Evolutionary conservation across 1,284 basidiomycete species (phyloP).

Genomic region (Amylostereum areolatum): DNA sequence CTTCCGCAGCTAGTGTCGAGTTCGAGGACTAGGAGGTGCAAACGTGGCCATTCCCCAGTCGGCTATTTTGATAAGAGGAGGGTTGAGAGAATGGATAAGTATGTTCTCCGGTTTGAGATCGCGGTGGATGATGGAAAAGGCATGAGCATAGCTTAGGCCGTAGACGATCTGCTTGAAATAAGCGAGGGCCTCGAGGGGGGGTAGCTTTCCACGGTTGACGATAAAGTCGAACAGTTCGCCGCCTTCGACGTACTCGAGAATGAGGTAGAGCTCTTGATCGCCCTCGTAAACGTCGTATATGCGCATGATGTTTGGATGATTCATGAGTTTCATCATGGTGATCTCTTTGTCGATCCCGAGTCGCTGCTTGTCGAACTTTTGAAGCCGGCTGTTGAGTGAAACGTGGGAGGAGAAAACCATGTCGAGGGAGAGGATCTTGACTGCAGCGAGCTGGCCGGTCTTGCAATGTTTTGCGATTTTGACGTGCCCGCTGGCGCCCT

Average conservation of each 20-base stretch:
- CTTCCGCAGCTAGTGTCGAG: constrained; percentile 96
- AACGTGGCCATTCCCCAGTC: constrained; percentile 99
- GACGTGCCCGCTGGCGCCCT: constrained; percentile 92
- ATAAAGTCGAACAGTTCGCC: constrained; percentile 99
- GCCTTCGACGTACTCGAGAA: constrained; percentile 96
- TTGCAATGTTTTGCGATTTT: constrained; percentile 88
- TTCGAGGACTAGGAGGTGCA: constrained; percentile 70
- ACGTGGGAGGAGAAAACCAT: constrained; percentile 75
- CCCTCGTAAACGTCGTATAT: constrained; percentile 98
- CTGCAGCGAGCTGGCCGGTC: constrained; percentile 91
- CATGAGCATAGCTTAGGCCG: constrained; percentile 96
- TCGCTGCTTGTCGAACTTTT: constrained; percentile 83
- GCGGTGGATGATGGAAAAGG: constrained; percentile 98
- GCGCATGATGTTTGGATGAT: constrained; percentile 94
- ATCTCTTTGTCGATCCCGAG: constrained; percentile 96
- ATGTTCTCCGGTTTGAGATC: constrained; percentile 99
- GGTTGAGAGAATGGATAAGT: constrained; percentile 75
- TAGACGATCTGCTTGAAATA: constrained; percentile 98
- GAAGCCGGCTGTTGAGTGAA: constrained; percentile 66
- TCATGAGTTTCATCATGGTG: constrained; percentile 99
- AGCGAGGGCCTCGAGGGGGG: constrained; percentile 78
- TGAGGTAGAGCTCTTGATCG: constrained; percentile 86
- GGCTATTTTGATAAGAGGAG: constrained; percentile 92
- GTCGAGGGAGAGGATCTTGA: constrained; percentile 95
- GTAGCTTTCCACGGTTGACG: constrained; percentile 82